Evolutionary conservation across 2,329 filamentous ascomycete genomes (phyloP), one percentile per base, ranked within the genome.

Genomic region (Pseudocercospora fuligena): DNA sequence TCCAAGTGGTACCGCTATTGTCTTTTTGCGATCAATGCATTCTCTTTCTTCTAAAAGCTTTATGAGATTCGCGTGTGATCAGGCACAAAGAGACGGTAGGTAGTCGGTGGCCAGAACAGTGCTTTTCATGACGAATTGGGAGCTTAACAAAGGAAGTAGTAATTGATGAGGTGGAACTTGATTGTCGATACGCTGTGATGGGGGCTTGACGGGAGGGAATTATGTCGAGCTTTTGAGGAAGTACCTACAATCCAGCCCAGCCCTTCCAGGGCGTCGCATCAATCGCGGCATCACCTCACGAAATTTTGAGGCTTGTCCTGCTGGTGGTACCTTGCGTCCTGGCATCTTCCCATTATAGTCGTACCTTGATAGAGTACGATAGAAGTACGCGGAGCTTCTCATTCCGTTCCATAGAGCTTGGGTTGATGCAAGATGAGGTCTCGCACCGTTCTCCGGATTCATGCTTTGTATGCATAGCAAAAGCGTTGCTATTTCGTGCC

Each of bases 131-230:
- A 25, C 43, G 40, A 16, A 25, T 6, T 31, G 21, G 23, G 40
- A 14, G 23, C 31, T 62, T 27, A 27, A 64, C 62, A 64, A 64
- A 64, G 62, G 8, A 51, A 25, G 16, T 5, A 8, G 27, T 33
- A 5, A 21, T 7, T 21, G 47, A 23, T 12, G 47, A 51, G 47
- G 9, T 27, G 3, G 23, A 14, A 5, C 47, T 25, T 9, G 21
- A 51, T 9, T 16, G 5, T 21, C 21, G 36, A 61, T n/a, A 36
- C 27, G 25, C 5, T n/a, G 25, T n/a, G 21, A 61, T 53, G 25
- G 36, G n/a, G 46, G 58, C 58, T 53, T 49, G 59, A 46, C 43
- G n/a, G 29, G 23, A 33, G 46, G 23, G 19, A 19, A n/a, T 23
- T 5, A 29, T 33, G 27, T 51, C 19, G 23, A 49, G 11, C 40